Evolutionary conservation across 306 rosid genomes (phyloP).

Genomic region (Trifolium dubium): DNA sequence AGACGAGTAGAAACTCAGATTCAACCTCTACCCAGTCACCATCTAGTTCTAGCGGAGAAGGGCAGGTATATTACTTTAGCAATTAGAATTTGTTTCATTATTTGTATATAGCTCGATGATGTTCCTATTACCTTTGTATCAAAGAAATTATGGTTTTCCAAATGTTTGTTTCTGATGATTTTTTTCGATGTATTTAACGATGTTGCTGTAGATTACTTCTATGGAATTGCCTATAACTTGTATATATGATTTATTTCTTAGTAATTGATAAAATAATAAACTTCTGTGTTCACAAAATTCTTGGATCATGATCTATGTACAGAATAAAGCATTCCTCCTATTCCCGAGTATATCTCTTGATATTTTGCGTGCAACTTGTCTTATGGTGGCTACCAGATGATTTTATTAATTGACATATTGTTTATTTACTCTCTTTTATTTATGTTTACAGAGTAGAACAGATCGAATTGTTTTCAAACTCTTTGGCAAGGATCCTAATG

Average conservation of each 20-base stretch:
- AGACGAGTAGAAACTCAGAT: slow-evolving; percentile 71
- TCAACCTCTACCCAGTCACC: slow-evolving; percentile 74
- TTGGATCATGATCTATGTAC: neutral
- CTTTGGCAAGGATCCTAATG: slow-evolving; percentile 57
- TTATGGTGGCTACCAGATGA: slow-evolving; percentile 21
- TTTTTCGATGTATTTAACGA: too few relatives aligned
- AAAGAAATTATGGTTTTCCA: neutral
- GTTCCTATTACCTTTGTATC: slow-evolving; percentile 9
- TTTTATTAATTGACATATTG: slow-evolving; percentile 13
- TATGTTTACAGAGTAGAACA: slow-evolving; percentile 70
- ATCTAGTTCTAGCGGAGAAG: slow-evolving; percentile 77
- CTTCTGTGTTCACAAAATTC: neutral
- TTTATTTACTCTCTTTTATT: slow-evolving; percentile 32
- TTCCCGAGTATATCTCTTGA: too few relatives aligned
- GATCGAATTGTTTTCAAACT: slow-evolving; percentile 93
- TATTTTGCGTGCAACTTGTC: slow-evolving; percentile 3
- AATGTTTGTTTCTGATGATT: neutral
- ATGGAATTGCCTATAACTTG: neutral
- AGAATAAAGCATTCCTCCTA: too few relatives aligned
- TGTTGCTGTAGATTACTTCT: neutral
- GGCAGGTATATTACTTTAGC: slow-evolving; percentile 58
- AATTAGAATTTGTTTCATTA: slow-evolving; percentile 27
- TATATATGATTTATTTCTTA: neutral
- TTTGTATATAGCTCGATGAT: slow-evolving; percentile 6
- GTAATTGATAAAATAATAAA: neutral